These are phyloP conservation scores for Yamadazyma sp. DNA, from an alignment of 805 yeast species.

Conservation along the genomic window DNA sequence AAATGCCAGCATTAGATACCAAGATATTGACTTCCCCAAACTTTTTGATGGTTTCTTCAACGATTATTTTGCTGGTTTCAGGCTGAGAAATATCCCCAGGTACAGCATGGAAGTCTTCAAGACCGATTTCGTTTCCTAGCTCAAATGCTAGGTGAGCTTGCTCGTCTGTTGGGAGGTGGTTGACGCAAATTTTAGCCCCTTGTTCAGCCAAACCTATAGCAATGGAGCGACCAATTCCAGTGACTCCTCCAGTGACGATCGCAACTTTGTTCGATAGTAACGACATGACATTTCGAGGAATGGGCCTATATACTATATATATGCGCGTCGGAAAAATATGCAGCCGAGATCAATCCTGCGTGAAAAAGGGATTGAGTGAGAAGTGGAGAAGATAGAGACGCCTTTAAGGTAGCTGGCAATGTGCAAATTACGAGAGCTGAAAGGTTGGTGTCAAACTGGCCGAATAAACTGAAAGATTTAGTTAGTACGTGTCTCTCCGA, in stretches of 20 bases:
- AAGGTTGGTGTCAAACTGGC: too few species aligned
- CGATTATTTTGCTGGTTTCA: slow-evolving; percentile 32
- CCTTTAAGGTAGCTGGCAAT: too few species aligned
- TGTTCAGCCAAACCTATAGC: slow-evolving; percentile 42
- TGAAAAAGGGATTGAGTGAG: too few species aligned
- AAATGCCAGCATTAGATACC: slow-evolving; percentile 50
- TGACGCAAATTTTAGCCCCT: slow-evolving; percentile 43
- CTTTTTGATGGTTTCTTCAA: slow-evolving; percentile 28
- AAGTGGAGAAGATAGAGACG: too few species aligned
- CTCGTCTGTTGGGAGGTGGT: slow-evolving; percentile 24
- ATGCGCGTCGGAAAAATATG: not conserved
- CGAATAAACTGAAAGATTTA: too few species aligned
- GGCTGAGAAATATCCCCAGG: slow-evolving; percentile 47
- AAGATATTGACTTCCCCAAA: slow-evolving; percentile 43
- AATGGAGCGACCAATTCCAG: slow-evolving; percentile 47
- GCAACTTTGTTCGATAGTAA: slow-evolving; percentile 35
- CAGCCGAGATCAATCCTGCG: slow-evolving; percentile 1
- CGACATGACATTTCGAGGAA: slow-evolving; percentile 1
- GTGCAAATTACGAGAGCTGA: too few species aligned
- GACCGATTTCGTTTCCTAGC: slow-evolving; percentile 24
- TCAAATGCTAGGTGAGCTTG: slow-evolving; percentile 22
- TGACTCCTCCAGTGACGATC: slow-evolving; percentile 46
- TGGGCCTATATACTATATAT: not conserved
- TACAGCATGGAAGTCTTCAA: slow-evolving; percentile 30
- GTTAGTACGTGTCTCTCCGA: too few species aligned